These are phyloP conservation scores for Vairimorpha ceranae DNA, from an alignment of 371 early-diverging fungal genomes.

Conservation along the genomic window DNA sequence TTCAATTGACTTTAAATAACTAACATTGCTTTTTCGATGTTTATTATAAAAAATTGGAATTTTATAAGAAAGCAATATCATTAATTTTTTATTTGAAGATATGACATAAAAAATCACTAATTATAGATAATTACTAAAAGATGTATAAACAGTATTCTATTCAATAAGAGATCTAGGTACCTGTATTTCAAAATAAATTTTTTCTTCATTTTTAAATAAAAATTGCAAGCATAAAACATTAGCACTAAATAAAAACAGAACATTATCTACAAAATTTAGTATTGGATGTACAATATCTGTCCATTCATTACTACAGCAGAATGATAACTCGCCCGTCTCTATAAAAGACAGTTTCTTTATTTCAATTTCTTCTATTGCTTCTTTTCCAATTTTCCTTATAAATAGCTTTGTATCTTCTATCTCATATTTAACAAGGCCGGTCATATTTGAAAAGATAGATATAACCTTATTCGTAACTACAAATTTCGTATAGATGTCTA, in stretches of 20 bases:
- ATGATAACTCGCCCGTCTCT: constrained; percentile 24
- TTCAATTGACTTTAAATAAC: too few relatives aligned
- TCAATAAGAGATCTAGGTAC: constrained; percentile 13
- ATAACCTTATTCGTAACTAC: not conserved
- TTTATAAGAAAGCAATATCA: too few relatives aligned
- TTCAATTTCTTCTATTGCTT: constrained; percentile 28
- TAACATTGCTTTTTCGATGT: too few relatives aligned
- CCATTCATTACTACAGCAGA: constrained; percentile 40
- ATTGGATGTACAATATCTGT: not conserved
- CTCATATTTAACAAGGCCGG: constrained; percentile 26
- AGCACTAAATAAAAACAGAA: constrained; percentile 26
- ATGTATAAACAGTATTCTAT: too few relatives aligned
- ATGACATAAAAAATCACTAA: too few relatives aligned
- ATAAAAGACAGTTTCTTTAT: constrained; percentile 15
- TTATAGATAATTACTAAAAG: too few relatives aligned
- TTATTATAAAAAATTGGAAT: too few relatives aligned
- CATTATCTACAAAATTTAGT: constrained; percentile 8
- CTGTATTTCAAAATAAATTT: constrained; percentile 34
- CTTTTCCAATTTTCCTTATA: constrained; percentile 13
- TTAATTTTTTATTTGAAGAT: too few relatives aligned
- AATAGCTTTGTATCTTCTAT: constrained; percentile 15
- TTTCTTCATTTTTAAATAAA: constrained; percentile 33
- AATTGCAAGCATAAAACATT: constrained; percentile 25
- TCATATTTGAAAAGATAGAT: constrained; percentile 1
- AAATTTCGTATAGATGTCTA: constrained; percentile 14